A percentile compares a stretch with the other conserved stretches of the same genome.
These are phyloP conservation scores for Collybiopsis confluens DNA, from an alignment of 768 basidiomycete species.

Conservation along the genomic window DNA sequence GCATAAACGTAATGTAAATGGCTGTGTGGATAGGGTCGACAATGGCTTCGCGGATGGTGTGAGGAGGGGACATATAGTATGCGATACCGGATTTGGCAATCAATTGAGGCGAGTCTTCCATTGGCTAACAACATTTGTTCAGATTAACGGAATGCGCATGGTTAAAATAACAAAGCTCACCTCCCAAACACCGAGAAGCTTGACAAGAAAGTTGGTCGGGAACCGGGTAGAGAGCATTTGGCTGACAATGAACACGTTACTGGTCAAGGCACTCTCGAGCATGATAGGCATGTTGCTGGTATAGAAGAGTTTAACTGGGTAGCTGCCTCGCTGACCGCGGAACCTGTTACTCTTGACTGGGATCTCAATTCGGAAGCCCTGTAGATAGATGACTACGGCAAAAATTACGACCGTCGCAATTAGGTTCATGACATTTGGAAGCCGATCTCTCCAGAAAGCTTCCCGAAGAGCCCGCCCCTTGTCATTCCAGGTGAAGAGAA, in stretches of 20 bases:
- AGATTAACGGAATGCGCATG: slow-evolving; percentile 4
- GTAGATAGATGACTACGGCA: slow-evolving; percentile 94
- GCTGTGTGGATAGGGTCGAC: slow-evolving; percentile 92
- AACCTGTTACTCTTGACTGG: slow-evolving; percentile 96
- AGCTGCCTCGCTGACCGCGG: slow-evolving; percentile 92
- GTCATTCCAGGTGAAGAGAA: slow-evolving; percentile 97
- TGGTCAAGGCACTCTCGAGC: slow-evolving; percentile 90
- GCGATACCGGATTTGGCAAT: slow-evolving; percentile 86
- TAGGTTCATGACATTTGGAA: slow-evolving; percentile 98
- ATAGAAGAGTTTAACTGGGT: slow-evolving; percentile 98
- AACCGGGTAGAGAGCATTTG: slow-evolving; percentile 94
- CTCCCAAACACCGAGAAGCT: slow-evolving; percentile 97
- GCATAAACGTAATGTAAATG: slow-evolving; percentile 89
- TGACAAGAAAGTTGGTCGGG: slow-evolving; percentile 87
- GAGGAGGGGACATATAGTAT: slow-evolving; percentile 99
- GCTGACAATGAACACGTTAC: slow-evolving; percentile 91
- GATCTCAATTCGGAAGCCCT: slow-evolving; percentile 98
- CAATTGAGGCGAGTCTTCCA: slow-evolving; percentile 92
- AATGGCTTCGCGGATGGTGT: slow-evolving; percentile 82
- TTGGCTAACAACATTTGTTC: slow-evolving; percentile 50
- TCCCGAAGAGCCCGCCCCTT: slow-evolving; percentile 95
- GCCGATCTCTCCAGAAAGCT: slow-evolving; percentile 95
- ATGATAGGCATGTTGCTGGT: slow-evolving; percentile 99
- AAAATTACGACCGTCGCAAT: slow-evolving; percentile 90
- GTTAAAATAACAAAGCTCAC: slow-evolving; percentile 36